Evolutionary conservation across 2,329 filamentous ascomycete genomes (phyloP), one percentile per base, ranked within the genome.

Genomic region (Colletotrichum lini): DNA sequence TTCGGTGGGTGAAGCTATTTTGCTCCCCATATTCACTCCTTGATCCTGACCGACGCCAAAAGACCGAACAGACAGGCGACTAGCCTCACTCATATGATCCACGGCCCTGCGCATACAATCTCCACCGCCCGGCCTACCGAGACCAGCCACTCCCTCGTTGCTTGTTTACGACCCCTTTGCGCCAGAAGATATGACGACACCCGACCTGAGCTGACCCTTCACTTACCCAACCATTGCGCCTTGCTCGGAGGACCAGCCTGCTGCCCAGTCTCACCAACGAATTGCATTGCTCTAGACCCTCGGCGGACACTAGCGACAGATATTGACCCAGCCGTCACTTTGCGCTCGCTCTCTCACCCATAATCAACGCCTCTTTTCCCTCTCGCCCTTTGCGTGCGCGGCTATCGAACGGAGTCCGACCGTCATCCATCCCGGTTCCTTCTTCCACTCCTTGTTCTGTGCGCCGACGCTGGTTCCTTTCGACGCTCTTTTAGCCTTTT

Each of bases 121-220:
- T 40, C 47, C 47, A 61, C 45, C 45, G 38, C 59, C 45, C 15
- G 35, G 35, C 47, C 21, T 62, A 23, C 47, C 30, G 26, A 50
- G 59, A 26, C 59, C n/a, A 16, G 45, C 47, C 35, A 42, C 13
- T 62, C 59, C 30, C 47, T 62, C 35, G 35, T 52, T 50, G 59
- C 59, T 62, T 62, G 35, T 30, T 62, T 62, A 42, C 59, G 42
- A 53, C 63, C 44, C 58, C 61, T 60, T 70, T 71, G 47, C 54
- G 61, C 40, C 66, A 21, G 44, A 60, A 70, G 66, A 70, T 26
- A 72, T 72, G 70, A 72, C 70, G 70, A 70, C 66, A 70, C 70
- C 35, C 54, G 38, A 44, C 67, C 56, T 44, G 49, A 70, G 70
- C 60, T 70, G 70, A 72, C 70, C 66, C 23, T 68, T 63, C n/a